phyloP scores from a whole-genome alignment of 2,329 filamentous ascomycete genomes.

The Xylaria sp. region DNA sequence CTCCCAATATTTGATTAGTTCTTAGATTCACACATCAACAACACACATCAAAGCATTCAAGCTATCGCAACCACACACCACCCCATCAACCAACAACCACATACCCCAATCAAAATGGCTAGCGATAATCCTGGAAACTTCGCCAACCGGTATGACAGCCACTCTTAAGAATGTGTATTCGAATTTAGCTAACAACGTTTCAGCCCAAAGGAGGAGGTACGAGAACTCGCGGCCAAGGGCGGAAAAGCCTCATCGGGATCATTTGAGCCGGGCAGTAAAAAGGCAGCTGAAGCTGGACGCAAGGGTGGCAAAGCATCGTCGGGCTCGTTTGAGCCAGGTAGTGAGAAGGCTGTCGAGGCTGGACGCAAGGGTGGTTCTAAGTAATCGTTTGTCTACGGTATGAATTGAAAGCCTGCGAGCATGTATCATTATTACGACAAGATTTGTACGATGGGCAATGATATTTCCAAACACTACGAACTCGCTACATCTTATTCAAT shows the following conservation, averaged over 20 bases:
- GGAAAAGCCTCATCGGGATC: constrained; percentile 28
- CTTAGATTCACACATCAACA: background rate
- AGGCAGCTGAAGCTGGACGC: constrained; percentile 14
- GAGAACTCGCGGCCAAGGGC: constrained; percentile 27
- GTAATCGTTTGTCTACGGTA: background rate
- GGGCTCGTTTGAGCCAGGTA: constrained; percentile 24
- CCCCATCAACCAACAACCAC: background rate
- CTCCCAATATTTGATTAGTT: background rate
- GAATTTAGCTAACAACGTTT: background rate
- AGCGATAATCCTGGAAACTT: constrained; percentile 29
- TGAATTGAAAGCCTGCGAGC: background rate
- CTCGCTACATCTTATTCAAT: background rate
- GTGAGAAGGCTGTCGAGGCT: constrained; percentile 24
- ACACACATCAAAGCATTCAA: background rate
- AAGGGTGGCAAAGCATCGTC: constrained; percentile 29
- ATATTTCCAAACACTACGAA: background rate
- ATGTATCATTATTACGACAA: constrained; percentile 1
- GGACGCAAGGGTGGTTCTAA: constrained; percentile 29
- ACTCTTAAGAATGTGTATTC: background rate
- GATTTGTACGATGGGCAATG: background rate
- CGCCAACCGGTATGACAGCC: constrained; percentile 27
- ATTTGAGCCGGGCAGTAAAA: constrained; percentile 24
- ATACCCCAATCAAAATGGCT: constrained; percentile 16
- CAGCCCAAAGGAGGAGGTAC: constrained; percentile 34
- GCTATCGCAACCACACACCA: background rate